Percentiles rank a stretch among this genome's conserved stretches.
These are phyloP conservation scores for Gliomastix tumulicola DNA, from an alignment of 2,329 filamentous ascomycete genomes.

Conservation along the genomic window DNA sequence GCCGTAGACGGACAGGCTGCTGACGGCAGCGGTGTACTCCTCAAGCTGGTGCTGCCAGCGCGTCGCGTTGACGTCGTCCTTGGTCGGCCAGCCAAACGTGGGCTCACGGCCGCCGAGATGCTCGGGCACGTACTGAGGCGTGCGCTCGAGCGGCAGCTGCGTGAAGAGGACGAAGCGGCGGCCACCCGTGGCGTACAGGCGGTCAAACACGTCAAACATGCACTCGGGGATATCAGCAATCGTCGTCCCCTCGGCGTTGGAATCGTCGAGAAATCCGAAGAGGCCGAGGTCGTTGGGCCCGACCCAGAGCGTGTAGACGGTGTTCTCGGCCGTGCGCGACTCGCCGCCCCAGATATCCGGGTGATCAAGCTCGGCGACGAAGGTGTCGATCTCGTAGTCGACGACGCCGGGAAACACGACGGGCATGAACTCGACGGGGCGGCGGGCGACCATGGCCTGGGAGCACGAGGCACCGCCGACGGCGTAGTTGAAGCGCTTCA, in stretches of 20 bases:
- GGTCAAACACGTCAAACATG: slow-evolving; percentile 55
- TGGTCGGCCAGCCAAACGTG: neutral
- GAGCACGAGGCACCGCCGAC: slow-evolving; percentile 67
- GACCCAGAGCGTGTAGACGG: slow-evolving; percentile 73
- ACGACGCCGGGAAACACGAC: slow-evolving; percentile 58
- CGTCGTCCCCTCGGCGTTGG: slow-evolving; percentile 50
- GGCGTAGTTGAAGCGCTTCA: slow-evolving; percentile 60
- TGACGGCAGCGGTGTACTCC: slow-evolving; percentile 40
- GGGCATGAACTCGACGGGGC: slow-evolving; percentile 24
- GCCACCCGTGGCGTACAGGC: slow-evolving; percentile 58
- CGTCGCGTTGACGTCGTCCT: slow-evolving; percentile 28
- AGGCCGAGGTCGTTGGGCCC: slow-evolving; percentile 73
- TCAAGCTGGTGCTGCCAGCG: slow-evolving; percentile 35
- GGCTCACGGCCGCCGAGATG: neutral
- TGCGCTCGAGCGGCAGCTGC: slow-evolving; percentile 56
- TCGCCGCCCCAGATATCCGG: slow-evolving; percentile 35
- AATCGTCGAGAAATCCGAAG: slow-evolving; percentile 58
- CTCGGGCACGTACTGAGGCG: slow-evolving; percentile 54
- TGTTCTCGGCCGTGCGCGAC: slow-evolving; percentile 41
- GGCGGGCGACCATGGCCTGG: slow-evolving; percentile 56
- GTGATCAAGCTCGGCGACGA: slow-evolving; percentile 38
- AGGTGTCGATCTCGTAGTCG: slow-evolving; percentile 54
- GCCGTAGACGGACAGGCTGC: slow-evolving; percentile 41
- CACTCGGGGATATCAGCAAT: slow-evolving; percentile 62
- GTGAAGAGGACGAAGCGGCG: slow-evolving; percentile 70